Evolutionary conservation across 352 stramenopile genomes (phyloP).

Genomic region (Hyphochytrium catenoides): DNA sequence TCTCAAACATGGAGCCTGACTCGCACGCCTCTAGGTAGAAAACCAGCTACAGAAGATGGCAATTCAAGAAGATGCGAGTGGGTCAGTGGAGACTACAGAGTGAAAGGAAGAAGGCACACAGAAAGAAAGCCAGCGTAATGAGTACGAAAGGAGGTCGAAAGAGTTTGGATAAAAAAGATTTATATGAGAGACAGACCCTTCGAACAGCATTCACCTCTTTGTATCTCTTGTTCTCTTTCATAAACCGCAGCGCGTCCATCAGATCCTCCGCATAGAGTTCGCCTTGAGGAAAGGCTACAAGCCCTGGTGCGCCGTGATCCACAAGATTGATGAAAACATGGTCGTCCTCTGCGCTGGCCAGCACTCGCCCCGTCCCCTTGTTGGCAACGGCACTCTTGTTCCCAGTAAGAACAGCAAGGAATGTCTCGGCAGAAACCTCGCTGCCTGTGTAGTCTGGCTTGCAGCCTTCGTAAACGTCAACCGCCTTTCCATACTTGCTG

Average conservation of each 20-base stretch:
- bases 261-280: conserved; percentile 42
- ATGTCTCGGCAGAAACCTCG: conserved; percentile 58
- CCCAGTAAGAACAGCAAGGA: conserved; percentile 56
- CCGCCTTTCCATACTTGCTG: conserved; percentile 12
- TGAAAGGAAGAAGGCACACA: too few species aligned
- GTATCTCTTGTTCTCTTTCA: conserved; percentile 59
- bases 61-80: too few species aligned
- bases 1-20: conserved; percentile 67
- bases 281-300: conserved; percentile 49
- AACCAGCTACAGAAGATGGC: too few species aligned
- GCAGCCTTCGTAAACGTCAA: conserved; percentile 65
- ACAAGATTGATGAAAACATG: conserved; percentile 78
- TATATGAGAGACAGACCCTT: too few species aligned
- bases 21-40: conserved; percentile 35
- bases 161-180: too few species aligned
- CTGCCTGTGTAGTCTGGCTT: conserved; percentile 35
- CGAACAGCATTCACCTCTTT: too few species aligned
- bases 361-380: conserved; percentile 31
- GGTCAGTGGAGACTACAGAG: too few species aligned
- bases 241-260: conserved; percentile 31
- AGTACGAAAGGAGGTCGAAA: too few species aligned
- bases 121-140: too few species aligned
- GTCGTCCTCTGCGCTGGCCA: conserved; percentile 50
- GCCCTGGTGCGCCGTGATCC: conserved; percentile 58
- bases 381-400: conserved; percentile 25